These are phyloP conservation scores for Artemisia annua DNA, from an alignment of 129 eudicot genomes.

Conservation along the genomic window DNA sequence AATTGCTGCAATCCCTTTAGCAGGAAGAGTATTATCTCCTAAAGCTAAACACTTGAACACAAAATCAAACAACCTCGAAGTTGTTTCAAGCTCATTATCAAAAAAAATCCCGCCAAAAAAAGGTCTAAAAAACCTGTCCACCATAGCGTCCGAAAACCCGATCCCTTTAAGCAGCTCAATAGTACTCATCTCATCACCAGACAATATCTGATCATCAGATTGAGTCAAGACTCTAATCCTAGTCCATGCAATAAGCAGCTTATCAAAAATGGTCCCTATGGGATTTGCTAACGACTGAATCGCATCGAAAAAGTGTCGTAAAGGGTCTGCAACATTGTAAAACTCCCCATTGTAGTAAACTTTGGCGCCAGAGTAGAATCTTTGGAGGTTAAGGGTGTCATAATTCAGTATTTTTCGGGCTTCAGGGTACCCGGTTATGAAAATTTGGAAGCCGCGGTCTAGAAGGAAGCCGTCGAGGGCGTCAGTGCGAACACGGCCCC, in stretches of 20 bases:
- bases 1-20: conserved; percentile 78
- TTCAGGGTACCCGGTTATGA: conserved; percentile 95
- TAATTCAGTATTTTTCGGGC: conserved; percentile 67
- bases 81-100: conserved; percentile 75
- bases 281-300: conserved; percentile 61
- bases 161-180: conserved; percentile 41
- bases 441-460: conserved; percentile 97
- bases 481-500: conserved; percentile 97
- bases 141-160: conserved; percentile 68
- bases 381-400: conserved; percentile 48
- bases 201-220: conserved; percentile 63
- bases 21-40: conserved; percentile 91
- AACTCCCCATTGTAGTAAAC: conserved; percentile 61
- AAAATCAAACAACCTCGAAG: conserved; percentile 83
- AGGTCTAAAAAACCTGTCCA: conserved; percentile 81
- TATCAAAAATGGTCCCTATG: conserved; percentile 66
- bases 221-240: conserved; percentile 62
- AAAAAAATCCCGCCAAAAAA: conserved; percentile 95
- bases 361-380: conserved; percentile 82
- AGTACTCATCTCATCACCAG: conserved; percentile 50
- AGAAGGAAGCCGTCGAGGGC: conserved; percentile 88
- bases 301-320: conserved; percentile 74
- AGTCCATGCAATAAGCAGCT: conserved; percentile 60
- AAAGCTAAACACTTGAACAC: conserved; percentile 81
- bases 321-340: conserved; percentile 86